Base-by-base conservation (phyloP, 2,329 filamentous ascomycete genomes). In the Botrytis porri region DNA sequence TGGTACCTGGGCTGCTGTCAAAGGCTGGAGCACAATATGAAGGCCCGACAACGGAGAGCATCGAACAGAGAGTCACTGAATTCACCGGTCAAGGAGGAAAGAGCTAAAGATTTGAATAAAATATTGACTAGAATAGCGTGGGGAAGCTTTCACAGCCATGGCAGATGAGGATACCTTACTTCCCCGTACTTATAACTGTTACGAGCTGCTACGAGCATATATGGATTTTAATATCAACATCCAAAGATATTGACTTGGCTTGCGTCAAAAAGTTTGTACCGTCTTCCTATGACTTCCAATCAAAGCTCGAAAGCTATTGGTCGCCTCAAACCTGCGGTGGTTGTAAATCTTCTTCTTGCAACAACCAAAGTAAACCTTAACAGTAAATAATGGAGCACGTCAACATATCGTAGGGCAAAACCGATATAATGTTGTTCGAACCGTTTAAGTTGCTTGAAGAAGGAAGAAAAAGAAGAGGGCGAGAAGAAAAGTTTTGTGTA, bases 261-360 rank as follows among this genome's bases (percentile, higher is more conserved):
- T 54, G 25, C 8, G 29, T 37, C 18, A 18, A 71, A 65, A 43
- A 66, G 43, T 51, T 75, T 80, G 77, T 80, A 60, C 77, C 79
- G 76, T 75, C 78, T 79, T 80, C 77, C 80, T 81, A 81, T 81
- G 79, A 77, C 79, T 78, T 78, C 78, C 78, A 80, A 77, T 80
- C 79, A 81, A 29, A 73, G 78, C 78, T 77, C 76, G 71, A 78
- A 74, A 77, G 77, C 78, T 80, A 75, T 78, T 78, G 78, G 79
- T 81, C 77, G 76, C 79, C 80, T 81, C 80, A 81, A 81, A 81
- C 80, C 77, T 80, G 79, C 78, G 80, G 78, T 79, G 51, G 65
- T 73, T 70, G 75, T 73, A 73, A 72, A 60, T 62, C 75, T 73
- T 79, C 65, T 66, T 80, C 79, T 81, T 75, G 79, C 80, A 80